Base-by-base conservation (phyloP, 1,284 basidiomycete species). In the Cryptococcus hybrid region DNA sequence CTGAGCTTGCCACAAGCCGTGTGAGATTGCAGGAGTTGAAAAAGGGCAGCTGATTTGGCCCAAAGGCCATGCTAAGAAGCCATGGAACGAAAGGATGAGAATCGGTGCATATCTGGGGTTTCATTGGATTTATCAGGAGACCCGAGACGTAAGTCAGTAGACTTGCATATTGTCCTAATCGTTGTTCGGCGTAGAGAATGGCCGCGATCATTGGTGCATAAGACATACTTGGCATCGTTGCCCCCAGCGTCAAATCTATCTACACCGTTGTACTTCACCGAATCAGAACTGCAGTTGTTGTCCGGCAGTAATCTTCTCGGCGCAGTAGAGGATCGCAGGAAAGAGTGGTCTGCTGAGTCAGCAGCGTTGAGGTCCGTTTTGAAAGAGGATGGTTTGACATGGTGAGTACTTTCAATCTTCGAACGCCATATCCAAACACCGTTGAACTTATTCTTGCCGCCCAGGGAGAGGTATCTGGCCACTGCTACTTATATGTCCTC, bases 401-500 rank as follows among this genome's bases (percentile, higher is more conserved):
- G 88, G 89, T 91, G 48, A 35, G 30, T 12, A 18, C 3, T 24
- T 50, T 43, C 5, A 7, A 42, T 37, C 49, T 15, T 39, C 12
- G 43, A 15, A 12, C 35, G 13, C 37, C 49, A 45, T 24, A 39
- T 37, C 13, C 51, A 12, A 18, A 18, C 37, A n/a, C 43, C 43
- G 8, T 24, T 54, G n/a, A 37, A 35, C 35, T 34, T 15, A 18
- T 18, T 18, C 2, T 18, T 18, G 18, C 18, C 18, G 18, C 18
- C 18, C 18, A 18, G 18, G 30, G 83, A 87, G 5, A 71, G 77
- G 13, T 93, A 89, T 69, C 79, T 88, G 3, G 81, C 84, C 0
- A 85, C 88, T 2, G 80, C 85, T 13, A 90, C 89, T 0, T 87
- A 89, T 68, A 80, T 91, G 45, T 89, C 90, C 0, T 93, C 92